Evolutionary conservation across 148 eudicot species (phyloP).

Genomic region (Tetragonia tetragonoides): DNA sequence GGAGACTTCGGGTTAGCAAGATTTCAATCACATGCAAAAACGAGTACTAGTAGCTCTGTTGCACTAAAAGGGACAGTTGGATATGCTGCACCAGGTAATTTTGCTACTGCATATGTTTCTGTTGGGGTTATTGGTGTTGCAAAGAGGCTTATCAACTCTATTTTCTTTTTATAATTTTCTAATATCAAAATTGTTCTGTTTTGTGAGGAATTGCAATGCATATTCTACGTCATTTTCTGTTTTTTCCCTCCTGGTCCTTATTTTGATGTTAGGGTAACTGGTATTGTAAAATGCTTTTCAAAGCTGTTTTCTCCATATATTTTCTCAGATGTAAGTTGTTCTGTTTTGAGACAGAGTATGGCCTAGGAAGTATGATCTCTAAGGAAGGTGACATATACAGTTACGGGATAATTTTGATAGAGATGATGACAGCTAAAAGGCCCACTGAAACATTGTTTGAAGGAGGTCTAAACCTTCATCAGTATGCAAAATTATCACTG

Average conservation of each 20-base stretch:
- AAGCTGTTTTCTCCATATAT: background rate
- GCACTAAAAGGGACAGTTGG: slow-evolving; percentile 29
- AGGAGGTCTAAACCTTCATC: slow-evolving; percentile 1
- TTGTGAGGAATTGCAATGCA: too few species aligned
- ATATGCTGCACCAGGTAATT: slow-evolving; percentile 29
- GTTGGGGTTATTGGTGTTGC: too few species aligned
- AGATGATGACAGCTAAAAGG: background rate
- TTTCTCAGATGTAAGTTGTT: background rate
- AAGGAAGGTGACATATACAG: background rate
- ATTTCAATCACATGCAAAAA: background rate
- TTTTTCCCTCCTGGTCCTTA: too few species aligned
- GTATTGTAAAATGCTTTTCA: background rate
- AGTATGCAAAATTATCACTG: slow-evolving; percentile 12
- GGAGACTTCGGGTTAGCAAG: slow-evolving; percentile 12
- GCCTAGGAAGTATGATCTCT: background rate
- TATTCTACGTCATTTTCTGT: background rate
- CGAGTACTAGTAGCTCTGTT: slow-evolving; percentile 18
- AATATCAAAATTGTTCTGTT: too few species aligned
- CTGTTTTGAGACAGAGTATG: background rate
- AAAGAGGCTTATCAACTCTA: too few species aligned
- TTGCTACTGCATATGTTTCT: too few species aligned
- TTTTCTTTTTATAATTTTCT: too few species aligned
- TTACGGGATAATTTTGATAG: background rate
- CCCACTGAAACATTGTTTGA: background rate
- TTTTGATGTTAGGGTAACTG: background rate